Conservation (phyloP, 805 yeast species). For the Myxozyma sirexii region DNA sequence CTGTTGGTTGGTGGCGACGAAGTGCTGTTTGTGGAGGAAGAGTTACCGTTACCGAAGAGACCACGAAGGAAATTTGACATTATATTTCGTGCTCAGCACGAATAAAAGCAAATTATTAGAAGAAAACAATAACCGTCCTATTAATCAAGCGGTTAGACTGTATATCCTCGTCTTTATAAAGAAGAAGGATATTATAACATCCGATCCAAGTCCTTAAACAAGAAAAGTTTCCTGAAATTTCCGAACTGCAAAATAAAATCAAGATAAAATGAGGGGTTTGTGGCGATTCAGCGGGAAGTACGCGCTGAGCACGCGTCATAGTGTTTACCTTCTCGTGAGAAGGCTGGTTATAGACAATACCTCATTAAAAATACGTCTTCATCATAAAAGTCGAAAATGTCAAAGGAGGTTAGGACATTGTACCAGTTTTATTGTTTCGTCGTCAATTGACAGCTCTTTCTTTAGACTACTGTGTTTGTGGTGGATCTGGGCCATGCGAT, state of each 20-base stretch:
- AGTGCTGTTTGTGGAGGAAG: slow-evolving; percentile 4
- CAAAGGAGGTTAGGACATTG: slow-evolving; percentile 35
- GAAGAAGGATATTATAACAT: too few species aligned
- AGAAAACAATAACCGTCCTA: too few species aligned
- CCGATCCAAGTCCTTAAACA: too few species aligned
- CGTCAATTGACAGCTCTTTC: too few species aligned
- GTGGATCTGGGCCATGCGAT: slow-evolving; percentile 52
- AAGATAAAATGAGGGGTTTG: background rate
- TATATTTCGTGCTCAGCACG: background rate
- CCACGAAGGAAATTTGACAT: slow-evolving; percentile 23
- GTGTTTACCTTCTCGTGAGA: too few species aligned
- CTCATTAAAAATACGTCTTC: too few species aligned
- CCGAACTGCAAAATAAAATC: background rate
- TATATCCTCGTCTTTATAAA: too few species aligned
- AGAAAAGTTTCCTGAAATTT: slow-evolving; percentile 1
- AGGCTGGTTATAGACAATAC: too few species aligned
- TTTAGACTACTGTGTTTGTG: slow-evolving; percentile 50
- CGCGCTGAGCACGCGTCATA: background rate
- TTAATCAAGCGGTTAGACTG: too few species aligned
- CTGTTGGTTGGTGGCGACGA: background rate
- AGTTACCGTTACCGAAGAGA: slow-evolving; percentile 9
- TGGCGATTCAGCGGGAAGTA: background rate
- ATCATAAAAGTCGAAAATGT: too few species aligned
- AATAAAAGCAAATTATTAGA: too few species aligned
- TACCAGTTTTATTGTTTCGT: too few species aligned